These are phyloP conservation scores for Russula brevipes DNA, from an alignment of 768 basidiomycete species.

Conservation along the genomic window DNA sequence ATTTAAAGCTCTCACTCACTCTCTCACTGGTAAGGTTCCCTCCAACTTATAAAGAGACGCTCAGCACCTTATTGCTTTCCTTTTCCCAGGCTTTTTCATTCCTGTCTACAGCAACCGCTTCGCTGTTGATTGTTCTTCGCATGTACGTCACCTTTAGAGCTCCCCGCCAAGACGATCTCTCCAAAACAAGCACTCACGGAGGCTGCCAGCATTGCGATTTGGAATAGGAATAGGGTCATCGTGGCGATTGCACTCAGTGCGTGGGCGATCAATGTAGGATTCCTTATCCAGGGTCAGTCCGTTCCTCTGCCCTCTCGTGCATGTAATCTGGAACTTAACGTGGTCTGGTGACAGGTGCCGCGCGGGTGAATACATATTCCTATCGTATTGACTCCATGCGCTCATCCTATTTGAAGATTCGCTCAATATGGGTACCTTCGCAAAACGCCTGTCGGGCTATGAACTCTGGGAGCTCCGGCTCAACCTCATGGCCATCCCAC, in stretches of 20 bases:
- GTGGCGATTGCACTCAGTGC: neutral
- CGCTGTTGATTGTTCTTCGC: neutral
- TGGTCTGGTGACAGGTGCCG: too few species aligned
- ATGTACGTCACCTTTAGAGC: neutral
- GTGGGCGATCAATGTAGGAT: too few species aligned
- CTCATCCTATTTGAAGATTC: too few species aligned
- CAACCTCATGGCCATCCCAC: neutral
- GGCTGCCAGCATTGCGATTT: neutral
- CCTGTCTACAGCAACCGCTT: neutral
- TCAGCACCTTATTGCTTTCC: neutral
- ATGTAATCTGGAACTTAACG: neutral
- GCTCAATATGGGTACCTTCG: neutral
- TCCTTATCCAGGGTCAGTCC: too few species aligned
- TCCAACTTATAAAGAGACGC: too few species aligned
- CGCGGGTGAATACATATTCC: too few species aligned
- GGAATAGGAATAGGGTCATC: neutral
- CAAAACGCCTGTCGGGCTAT: neutral
- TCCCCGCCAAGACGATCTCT: neutral
- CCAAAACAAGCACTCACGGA: too few species aligned
- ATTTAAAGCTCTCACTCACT: neutral
- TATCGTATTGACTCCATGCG: too few species aligned
- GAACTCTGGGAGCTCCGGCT: neutral
- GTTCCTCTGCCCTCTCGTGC: too few species aligned
- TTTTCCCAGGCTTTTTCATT: neutral
- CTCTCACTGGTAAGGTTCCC: neutral